These are phyloP conservation scores for Zymoseptoria pseudotritici DNA, from an alignment of 2,329 filamentous ascomycete species.

Conservation along the genomic window DNA sequence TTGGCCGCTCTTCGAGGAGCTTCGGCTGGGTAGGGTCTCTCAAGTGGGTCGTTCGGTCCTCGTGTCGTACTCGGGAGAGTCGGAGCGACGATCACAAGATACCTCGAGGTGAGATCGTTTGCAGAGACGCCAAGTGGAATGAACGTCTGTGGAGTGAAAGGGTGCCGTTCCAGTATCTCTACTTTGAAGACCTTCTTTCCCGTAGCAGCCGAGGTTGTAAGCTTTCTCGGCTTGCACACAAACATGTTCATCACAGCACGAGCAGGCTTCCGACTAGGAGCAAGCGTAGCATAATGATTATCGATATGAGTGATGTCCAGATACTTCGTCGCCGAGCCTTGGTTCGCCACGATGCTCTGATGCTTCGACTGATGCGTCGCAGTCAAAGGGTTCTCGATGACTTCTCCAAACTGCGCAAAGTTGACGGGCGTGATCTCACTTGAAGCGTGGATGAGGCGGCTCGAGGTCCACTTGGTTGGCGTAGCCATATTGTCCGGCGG, in stretches of 20 bases:
- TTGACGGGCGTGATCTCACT: conserved; percentile 58
- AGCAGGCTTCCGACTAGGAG: conserved; percentile 51
- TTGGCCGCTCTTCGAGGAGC: conserved; percentile 28
- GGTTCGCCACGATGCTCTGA: conserved; percentile 61
- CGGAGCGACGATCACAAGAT: conserved; percentile 85
- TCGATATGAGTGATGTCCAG: conserved; percentile 66
- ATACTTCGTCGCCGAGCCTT: conserved; percentile 84
- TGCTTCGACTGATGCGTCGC: conserved; percentile 22
- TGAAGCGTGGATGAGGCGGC: conserved; percentile 45
- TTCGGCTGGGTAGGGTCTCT: conserved; percentile 33
- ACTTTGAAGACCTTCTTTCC: conserved; percentile 51
- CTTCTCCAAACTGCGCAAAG: conserved; percentile 76
- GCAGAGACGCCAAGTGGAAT: conserved; percentile 59
- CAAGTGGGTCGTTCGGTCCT: conserved; percentile 1
- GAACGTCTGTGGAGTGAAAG: conserved; percentile 91
- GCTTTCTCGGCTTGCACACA: conserved; percentile 62
- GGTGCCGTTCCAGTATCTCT: conserved; percentile 76
- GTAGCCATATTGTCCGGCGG: conserved; percentile 1
- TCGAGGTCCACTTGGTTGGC: conserved; percentile 24
- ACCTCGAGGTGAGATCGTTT: conserved; percentile 45
- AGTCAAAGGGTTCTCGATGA: conserved; percentile 58
- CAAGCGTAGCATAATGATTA: conserved; percentile 58
- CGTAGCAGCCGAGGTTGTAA: conserved; percentile 29
- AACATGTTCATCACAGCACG: conserved; percentile 78
- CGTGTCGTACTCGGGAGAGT: conserved; percentile 46